Conservation (phyloP, 2,329 filamentous ascomycete genomes). For the Pseudocercospora fuligena region DNA sequence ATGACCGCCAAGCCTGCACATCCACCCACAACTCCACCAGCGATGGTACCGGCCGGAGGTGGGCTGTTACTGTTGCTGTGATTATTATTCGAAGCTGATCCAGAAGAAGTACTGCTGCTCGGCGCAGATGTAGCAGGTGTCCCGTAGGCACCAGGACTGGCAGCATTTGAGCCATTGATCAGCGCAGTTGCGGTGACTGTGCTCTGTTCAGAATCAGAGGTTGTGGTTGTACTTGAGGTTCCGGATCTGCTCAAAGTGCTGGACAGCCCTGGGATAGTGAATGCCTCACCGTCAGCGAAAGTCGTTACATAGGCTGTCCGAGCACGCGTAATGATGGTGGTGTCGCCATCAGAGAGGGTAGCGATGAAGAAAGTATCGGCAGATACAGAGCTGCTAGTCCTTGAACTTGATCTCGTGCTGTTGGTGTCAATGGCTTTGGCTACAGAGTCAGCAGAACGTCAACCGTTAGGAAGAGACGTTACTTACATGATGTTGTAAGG, state of each 20-base stretch:
- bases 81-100: slow-evolving; percentile 10
- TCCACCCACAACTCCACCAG: slow-evolving; percentile 67
- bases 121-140: slow-evolving; percentile 18
- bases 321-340: slow-evolving; percentile 32
- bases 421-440: slow-evolving; percentile 27
- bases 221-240: slow-evolving; percentile 13
- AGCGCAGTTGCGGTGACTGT: slow-evolving; percentile 23
- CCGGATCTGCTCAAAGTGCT: slow-evolving; percentile 19
- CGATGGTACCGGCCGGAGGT: slow-evolving; percentile 58
- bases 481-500: slow-evolving; percentile 35
- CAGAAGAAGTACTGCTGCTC: slow-evolving; percentile 16
- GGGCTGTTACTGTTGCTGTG: slow-evolving; percentile 27
- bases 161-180: slow-evolving; percentile 14
- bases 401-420: slow-evolving; percentile 27
- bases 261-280: slow-evolving; percentile 31
- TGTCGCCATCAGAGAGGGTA: slow-evolving; percentile 34
- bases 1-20: slow-evolving; percentile 61
- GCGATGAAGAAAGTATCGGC: slow-evolving; percentile 30
- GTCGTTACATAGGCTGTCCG: slow-evolving; percentile 35
- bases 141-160: slow-evolving; percentile 15
- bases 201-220: slow-evolving; percentile 4
- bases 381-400: slow-evolving; percentile 25
- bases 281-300: slow-evolving; percentile 29
- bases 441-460: slow-evolving; percentile 22
- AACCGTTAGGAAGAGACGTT: background rate